These are phyloP conservation scores for Teratosphaeria viscida DNA, from an alignment of 2,329 filamentous ascomycete genomes.

Conservation along the genomic window DNA sequence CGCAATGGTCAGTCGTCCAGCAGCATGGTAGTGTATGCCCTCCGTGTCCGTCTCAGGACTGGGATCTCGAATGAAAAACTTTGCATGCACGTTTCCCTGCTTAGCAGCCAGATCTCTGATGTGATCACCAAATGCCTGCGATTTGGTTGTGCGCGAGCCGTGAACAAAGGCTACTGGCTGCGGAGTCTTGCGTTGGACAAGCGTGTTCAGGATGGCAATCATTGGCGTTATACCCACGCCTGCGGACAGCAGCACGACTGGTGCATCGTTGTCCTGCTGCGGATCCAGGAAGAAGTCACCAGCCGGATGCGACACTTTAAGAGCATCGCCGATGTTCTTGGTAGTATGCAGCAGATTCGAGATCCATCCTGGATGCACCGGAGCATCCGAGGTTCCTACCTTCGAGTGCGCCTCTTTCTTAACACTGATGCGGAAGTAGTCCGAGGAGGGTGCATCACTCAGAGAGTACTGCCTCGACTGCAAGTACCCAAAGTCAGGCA, in stretches of 20 bases:
- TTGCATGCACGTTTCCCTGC: slow-evolving; percentile 40
- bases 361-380: slow-evolving; percentile 51
- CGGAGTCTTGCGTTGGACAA: slow-evolving; percentile 22
- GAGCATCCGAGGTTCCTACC: slow-evolving; percentile 34
- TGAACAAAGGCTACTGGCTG: slow-evolving; percentile 53
- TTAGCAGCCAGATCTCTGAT: slow-evolving; percentile 36
- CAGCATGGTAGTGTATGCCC: slow-evolving; percentile 50
- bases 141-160: slow-evolving; percentile 41
- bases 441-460: slow-evolving; percentile 50
- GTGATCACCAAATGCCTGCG: slow-evolving; percentile 46
- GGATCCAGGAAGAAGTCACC: slow-evolving; percentile 49
- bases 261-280: slow-evolving; percentile 33
- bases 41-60: slow-evolving; percentile 33
- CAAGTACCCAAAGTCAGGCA: slow-evolving; percentile 49
- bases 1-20: slow-evolving; percentile 45
- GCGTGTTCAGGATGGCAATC: slow-evolving; percentile 52
- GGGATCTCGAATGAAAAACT: slow-evolving; percentile 47
- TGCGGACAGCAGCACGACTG: slow-evolving; percentile 56
- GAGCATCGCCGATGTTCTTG: slow-evolving; percentile 49
- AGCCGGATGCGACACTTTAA: slow-evolving; percentile 56
- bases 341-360: slow-evolving; percentile 59
- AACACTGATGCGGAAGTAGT: slow-evolving; percentile 60
- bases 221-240: slow-evolving; percentile 61
- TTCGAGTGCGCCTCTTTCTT: slow-evolving; percentile 54
- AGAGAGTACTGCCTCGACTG: slow-evolving; percentile 66